Evolutionary conservation across 164 flowering plant species (phyloP).

Genomic region (Tetracentron sinense): DNA sequence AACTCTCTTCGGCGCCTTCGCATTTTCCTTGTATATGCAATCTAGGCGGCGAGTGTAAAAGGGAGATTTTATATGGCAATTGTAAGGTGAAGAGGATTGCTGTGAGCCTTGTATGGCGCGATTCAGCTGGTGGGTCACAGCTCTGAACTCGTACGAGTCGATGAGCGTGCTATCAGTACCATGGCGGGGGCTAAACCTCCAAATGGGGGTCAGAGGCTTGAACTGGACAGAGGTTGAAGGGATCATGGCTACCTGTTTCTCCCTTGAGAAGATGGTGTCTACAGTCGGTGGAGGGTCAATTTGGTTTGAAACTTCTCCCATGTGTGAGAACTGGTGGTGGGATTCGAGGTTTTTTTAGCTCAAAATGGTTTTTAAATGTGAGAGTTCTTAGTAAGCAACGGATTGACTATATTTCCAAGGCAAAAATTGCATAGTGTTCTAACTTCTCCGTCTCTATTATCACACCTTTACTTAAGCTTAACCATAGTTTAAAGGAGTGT

Average conservation of each 20-base stretch:
- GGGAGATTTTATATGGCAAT: slow-evolving; percentile 23
- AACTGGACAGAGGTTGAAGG: slow-evolving; percentile 10
- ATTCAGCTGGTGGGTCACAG: slow-evolving; percentile 44
- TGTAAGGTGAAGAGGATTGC: slow-evolving; percentile 13
- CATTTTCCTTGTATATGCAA: slow-evolving; percentile 18
- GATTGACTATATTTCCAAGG: too few relatives aligned
- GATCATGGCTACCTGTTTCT: slow-evolving; percentile 10
- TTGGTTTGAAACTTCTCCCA: slow-evolving; percentile 4
- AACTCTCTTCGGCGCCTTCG: slow-evolving; percentile 20
- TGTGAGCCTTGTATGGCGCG: slow-evolving; percentile 28
- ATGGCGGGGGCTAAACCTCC: slow-evolving; percentile 34
- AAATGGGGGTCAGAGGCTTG: slow-evolving; percentile 22
- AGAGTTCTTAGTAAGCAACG: too few relatives aligned
- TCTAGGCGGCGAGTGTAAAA: slow-evolving; percentile 14
- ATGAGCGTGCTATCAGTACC: slow-evolving; percentile 38
- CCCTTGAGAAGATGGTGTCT: not conserved
- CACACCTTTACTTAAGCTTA: too few relatives aligned
- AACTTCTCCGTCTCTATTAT: too few relatives aligned
- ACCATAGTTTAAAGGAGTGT: too few relatives aligned
- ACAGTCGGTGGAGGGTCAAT: not conserved
- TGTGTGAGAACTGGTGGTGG: not conserved
- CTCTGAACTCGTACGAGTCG: slow-evolving; percentile 49
- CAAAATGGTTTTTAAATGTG: too few relatives aligned
- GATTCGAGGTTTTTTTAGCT: too few relatives aligned
- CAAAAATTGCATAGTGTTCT: too few relatives aligned